A percentile compares a stretch with the other conserved stretches of the same genome.
These are phyloP conservation scores for Kodamaea ohmeri DNA, from an alignment of 1,139 yeast species.

Conservation along the genomic window DNA sequence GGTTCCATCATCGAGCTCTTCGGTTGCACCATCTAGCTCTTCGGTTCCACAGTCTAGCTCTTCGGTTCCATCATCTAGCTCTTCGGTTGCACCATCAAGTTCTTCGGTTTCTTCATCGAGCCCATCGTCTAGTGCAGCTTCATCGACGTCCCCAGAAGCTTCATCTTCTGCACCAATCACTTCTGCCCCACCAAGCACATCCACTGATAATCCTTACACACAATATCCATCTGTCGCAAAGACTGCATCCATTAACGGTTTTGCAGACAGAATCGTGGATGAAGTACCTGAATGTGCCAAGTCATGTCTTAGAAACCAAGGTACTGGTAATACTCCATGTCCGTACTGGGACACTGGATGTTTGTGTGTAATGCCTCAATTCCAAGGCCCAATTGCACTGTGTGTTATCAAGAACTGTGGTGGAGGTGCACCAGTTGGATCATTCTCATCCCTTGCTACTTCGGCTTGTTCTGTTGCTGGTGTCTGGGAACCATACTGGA, in stretches of 20 bases:
- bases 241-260: slow-evolving; percentile 55
- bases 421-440: slow-evolving; percentile 34
- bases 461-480: slow-evolving; percentile 45
- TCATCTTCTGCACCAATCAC: slow-evolving; percentile 9
- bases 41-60: not conserved
- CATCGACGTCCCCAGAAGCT: slow-evolving; percentile 14
- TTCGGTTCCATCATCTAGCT: slow-evolving; percentile 1
- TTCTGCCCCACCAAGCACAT: not conserved
- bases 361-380: slow-evolving; percentile 49
- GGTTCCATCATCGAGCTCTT: not conserved
- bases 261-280: slow-evolving; percentile 47
- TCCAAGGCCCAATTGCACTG: slow-evolving; percentile 42
- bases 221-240: slow-evolving; percentile 45
- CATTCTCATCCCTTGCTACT: slow-evolving; percentile 39
- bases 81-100: slow-evolving; percentile 2
- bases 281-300: slow-evolving; percentile 45
- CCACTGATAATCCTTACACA: not conserved
- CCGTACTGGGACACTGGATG: slow-evolving; percentile 59
- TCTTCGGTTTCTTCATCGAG: slow-evolving; percentile 13
- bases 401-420: slow-evolving; percentile 42
- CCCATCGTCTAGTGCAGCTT: slow-evolving; percentile 13
- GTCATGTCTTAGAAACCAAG: slow-evolving; percentile 32
- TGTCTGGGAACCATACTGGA: slow-evolving; percentile 39
- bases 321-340: slow-evolving; percentile 38
- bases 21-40: not conserved